A percentile compares a stretch with the other conserved stretches of the same genome.
Conservation (phyloP, 495 filamentous ascomycete species). For the Copromyces sp. region DNA sequence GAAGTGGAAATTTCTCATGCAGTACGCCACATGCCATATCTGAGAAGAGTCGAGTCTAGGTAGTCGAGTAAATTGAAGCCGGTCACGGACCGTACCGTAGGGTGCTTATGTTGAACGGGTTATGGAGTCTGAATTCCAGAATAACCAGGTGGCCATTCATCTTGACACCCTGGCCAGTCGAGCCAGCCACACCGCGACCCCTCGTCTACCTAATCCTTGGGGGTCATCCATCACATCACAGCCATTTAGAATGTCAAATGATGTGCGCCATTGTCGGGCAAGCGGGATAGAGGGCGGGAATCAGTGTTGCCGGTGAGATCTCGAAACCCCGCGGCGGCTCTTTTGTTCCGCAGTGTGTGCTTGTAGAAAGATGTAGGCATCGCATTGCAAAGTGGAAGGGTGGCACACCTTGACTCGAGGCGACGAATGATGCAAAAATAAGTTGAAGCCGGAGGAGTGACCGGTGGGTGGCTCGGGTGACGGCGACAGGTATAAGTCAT, state of each 20-base stretch:
- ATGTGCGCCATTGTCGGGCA: not conserved
- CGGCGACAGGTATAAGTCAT: not conserved
- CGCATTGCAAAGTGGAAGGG: no score
- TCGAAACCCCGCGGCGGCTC: no score
- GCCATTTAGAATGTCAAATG: not conserved
- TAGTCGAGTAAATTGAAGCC: not conserved
- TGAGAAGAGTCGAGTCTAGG: not conserved
- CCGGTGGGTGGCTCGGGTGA: not conserved
- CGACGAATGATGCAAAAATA: not conserved
- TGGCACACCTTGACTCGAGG: not conserved
- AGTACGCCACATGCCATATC: not conserved
- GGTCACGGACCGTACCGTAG: not conserved
- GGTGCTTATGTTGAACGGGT: no score
- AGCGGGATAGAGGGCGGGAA: not conserved
- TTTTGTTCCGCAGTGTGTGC: no score
- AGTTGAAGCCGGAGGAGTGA: not conserved
- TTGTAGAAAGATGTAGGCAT: no score
- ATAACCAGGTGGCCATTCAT: not conserved
- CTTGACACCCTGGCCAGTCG: not conserved
- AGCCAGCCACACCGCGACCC: not conserved
- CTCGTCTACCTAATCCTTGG: not conserved
- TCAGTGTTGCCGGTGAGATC: no score
- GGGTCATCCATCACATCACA: not conserved
- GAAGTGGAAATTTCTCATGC: not conserved
- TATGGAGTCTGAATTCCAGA: not conserved